Conservation (phyloP, 352 stramenopile genomes). For the Pythium chondricola region DNA sequence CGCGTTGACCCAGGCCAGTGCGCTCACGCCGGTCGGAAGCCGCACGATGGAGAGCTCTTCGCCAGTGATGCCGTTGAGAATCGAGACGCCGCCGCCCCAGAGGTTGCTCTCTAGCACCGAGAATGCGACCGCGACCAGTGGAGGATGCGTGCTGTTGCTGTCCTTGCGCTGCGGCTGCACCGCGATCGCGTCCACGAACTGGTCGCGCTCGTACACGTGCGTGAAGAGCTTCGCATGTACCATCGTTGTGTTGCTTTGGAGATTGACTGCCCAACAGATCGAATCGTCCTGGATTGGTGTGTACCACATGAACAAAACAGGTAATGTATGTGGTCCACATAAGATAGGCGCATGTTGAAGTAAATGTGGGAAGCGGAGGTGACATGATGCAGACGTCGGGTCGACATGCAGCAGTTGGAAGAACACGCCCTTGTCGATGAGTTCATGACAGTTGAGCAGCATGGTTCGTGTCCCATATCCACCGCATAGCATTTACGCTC, state of each 20-base stretch:
- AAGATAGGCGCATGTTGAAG: slow-evolving; percentile 6
- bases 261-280: slow-evolving; percentile 6
- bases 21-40: slow-evolving; percentile 37
- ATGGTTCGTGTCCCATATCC: background rate
- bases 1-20: slow-evolving; percentile 53
- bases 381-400: too few species aligned
- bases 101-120: slow-evolving; percentile 73
- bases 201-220: slow-evolving; percentile 1
- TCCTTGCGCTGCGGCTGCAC: slow-evolving; percentile 1
- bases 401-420: background rate
- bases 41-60: slow-evolving; percentile 39
- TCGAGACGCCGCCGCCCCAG: slow-evolving; percentile 53
- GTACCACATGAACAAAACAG: background rate
- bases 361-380: slow-evolving; percentile 12
- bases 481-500: background rate
- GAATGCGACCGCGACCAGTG: slow-evolving; percentile 54
- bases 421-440: too few species aligned
- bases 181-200: slow-evolving; percentile 20
- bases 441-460: too few species aligned
- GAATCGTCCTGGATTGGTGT: slow-evolving; percentile 1
- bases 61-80: slow-evolving; percentile 37
- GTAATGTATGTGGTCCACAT: background rate
- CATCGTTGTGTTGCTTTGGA: slow-evolving; percentile 1
- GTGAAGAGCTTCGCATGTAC: slow-evolving; percentile 1
- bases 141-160: slow-evolving; percentile 6